Evolutionary conservation across 495 filamentous ascomycete genomes (phyloP), one percentile per base, ranked within the genome.

Genomic region (Aspergillus affinis): DNA sequence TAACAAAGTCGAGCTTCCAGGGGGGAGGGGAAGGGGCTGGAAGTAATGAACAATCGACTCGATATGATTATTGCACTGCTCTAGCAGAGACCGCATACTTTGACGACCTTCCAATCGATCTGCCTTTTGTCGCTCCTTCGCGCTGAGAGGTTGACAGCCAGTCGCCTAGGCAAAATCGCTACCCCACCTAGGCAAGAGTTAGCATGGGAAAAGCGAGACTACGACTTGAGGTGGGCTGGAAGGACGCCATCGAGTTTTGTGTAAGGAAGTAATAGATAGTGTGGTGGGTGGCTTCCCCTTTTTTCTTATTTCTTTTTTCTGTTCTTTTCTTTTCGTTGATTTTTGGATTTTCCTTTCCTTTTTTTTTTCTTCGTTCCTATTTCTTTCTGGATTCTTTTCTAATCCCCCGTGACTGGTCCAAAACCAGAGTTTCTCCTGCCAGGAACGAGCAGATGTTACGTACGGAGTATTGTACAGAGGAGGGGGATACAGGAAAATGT

Each of bases 111-210:
- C 48, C 55, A 52, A 59, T 59, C 36, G 36, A 52, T 53, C 57
- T 54, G 48, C 41, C 23, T n/a, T n/a, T n/a, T n/a, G n/a, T n/a
- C n/a, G n/a, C n/a, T n/a, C n/a, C n/a, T n/a, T n/a, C n/a, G n/a
- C n/a, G n/a, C n/a, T 50, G 23, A 58, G 17, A 36, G 46, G 45
- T 13, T 53, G 15, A 26, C 15, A 27, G 27, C 45, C 13, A 49
- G 54, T 58, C 18, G 20, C 48, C 18, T 12, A 45, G 30, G 41
- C 48, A 45, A 30, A 58, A 58, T 58, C 56, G 17, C 56, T 58
- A 49, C 54, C 41, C 45, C 26, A 36, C 36, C 17, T n/a, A 32
- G 36, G 21, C 36, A 49, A 49, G 15, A 48, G 41, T 48, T 49
- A 19, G 45, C 27, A 49, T 30, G 44, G 50, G 50, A 32, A 52